Conservation (phyloP, 257 asterid genomes). For the Primulina tabacum region DNA sequence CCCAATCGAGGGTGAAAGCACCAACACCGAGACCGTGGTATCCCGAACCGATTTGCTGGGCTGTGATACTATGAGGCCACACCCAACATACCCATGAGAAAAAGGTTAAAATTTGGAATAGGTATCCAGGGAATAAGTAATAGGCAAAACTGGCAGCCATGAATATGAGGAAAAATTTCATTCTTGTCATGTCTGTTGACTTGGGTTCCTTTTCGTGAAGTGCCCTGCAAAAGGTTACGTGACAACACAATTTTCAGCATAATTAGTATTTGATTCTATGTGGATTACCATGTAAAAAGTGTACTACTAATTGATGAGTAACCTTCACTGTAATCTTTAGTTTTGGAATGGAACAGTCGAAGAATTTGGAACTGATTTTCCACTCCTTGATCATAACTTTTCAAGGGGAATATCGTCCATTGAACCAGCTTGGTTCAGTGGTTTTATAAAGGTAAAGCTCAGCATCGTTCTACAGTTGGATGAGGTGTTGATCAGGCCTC, state of each 20-base stretch:
- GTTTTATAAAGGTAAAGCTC: neutral
- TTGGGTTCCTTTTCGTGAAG: conserved; percentile 84
- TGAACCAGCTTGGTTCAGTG: neutral
- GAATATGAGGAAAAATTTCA: conserved; percentile 76
- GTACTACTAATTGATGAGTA: too few species aligned
- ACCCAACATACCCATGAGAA: conserved; percentile 99
- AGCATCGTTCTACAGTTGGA: neutral
- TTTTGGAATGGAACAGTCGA: conserved; percentile 20
- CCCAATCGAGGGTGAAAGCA: conserved; percentile 99
- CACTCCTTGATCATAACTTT: conserved; percentile 6
- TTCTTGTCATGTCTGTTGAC: conserved; percentile 71
- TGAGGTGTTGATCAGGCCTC: too few species aligned
- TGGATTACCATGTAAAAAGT: conserved; percentile 6
- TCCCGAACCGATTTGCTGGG: conserved; percentile 95
- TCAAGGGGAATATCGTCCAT: conserved; percentile 2
- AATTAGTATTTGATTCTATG: neutral
- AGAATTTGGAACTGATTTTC: conserved; percentile 24
- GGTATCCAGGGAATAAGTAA: conserved; percentile 85
- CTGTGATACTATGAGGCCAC: conserved; percentile 85
- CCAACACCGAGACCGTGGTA: conserved; percentile 96
- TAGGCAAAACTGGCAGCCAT: conserved; percentile 72
- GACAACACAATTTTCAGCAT: neutral
- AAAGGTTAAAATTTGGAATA: conserved; percentile 81
- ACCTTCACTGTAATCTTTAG: neutral
- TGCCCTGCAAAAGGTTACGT: conserved; percentile 56